A percentile compares a stretch with the other conserved stretches of the same genome.
Evolutionary conservation across 148 eudicot genomes (phyloP).

Genomic region (Chenopodium quinoa): DNA sequence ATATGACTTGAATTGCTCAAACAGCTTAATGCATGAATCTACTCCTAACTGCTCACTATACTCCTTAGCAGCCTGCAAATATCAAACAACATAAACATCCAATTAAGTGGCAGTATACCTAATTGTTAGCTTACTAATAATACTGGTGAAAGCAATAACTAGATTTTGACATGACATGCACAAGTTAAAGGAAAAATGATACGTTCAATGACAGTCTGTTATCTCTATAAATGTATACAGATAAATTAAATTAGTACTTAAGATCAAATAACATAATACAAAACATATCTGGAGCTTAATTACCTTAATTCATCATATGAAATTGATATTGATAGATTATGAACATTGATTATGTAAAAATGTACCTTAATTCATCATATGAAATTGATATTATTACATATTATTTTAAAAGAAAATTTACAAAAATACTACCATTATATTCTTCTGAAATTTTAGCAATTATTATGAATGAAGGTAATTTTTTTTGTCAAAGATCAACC

Average conservation of each 20-base stretch:
- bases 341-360: background rate
- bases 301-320: background rate
- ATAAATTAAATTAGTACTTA: background rate
- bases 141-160: background rate
- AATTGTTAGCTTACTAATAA: background rate
- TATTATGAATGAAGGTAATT: too few relatives aligned
- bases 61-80: slow-evolving; percentile 77
- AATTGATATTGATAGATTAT: background rate
- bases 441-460: too few relatives aligned
- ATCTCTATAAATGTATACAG: background rate
- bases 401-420: too few relatives aligned
- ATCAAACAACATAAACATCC: slow-evolving; percentile 16
- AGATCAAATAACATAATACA: background rate
- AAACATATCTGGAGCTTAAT: background rate
- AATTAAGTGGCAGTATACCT: background rate
- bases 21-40: slow-evolving; percentile 77
- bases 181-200: background rate
- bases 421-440: too few relatives aligned
- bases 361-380: background rate
- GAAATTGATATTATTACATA: background rate
- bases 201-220: background rate
- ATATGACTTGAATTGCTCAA: slow-evolving; percentile 89
- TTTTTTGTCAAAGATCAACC: background rate
- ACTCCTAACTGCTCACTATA: slow-evolving; percentile 78
- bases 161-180: background rate